A percentile compares a stretch with the other conserved stretches of the same genome.
phyloP scores from a whole-genome alignment of 2,329 filamentous ascomycete species.

The Cryphonectria parasitica region DNA sequence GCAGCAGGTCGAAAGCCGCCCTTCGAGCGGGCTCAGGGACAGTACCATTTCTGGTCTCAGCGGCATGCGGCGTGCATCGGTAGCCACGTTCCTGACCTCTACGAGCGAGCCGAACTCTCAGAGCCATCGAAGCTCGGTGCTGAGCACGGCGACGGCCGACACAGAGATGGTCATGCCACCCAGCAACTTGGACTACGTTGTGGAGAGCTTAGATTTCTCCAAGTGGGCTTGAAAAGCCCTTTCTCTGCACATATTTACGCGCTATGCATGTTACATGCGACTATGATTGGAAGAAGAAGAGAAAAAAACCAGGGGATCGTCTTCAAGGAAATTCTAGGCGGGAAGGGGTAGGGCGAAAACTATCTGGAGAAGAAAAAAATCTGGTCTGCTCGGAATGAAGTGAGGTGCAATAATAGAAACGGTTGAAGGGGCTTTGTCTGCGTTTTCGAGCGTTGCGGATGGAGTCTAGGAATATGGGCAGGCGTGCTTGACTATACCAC shows the following conservation, averaged over 20 bases:
- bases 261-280: neutral
- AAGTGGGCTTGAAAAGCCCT: conserved; percentile 47
- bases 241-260: neutral
- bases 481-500: conserved; percentile 41
- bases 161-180: conserved; percentile 51
- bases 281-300: neutral
- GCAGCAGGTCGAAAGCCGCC: conserved; percentile 41
- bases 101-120: conserved; percentile 57
- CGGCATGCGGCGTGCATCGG: conserved; percentile 61
- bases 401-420: neutral
- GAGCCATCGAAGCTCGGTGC: conserved; percentile 59
- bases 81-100: conserved; percentile 66
- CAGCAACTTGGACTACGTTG: conserved; percentile 43
- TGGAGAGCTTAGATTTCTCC: conserved; percentile 55
- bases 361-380: no score
- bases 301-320: neutral
- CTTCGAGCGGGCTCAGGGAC: conserved; percentile 52
- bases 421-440: neutral
- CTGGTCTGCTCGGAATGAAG: neutral
- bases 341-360: neutral
- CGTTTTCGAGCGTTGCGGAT: conserved; percentile 27
- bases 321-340: neutral
- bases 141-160: conserved; percentile 58
- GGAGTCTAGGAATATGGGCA: conserved; percentile 29
- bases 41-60: conserved; percentile 60